Conservation (phyloP, 2,329 filamentous ascomycete genomes). For the Apiospora malaysiana region DNA sequence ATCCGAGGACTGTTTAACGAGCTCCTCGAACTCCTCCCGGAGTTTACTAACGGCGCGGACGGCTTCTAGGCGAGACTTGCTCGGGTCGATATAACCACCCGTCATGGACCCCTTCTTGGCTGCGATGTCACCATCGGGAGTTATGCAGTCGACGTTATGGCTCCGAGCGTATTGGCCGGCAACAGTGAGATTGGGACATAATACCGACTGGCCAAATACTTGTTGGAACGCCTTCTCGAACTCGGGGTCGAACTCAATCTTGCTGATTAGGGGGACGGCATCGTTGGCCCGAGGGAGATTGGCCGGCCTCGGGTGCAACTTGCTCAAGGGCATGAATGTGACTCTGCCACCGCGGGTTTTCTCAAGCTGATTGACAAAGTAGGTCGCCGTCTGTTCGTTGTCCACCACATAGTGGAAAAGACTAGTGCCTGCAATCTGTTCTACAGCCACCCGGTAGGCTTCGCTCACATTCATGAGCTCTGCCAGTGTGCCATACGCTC, state of each 20-base stretch:
- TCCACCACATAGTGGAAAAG: conserved; percentile 97
- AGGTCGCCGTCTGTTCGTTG: conserved; percentile 84
- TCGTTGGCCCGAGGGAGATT: conserved; percentile 88
- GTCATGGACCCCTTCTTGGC: conserved; percentile 96
- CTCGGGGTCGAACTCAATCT: conserved; percentile 76
- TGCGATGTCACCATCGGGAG: conserved; percentile 90
- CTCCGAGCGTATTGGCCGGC: conserved; percentile 91
- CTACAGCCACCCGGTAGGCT: conserved; percentile 84
- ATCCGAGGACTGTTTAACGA: conserved; percentile 67
- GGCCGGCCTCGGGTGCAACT: conserved; percentile 71
- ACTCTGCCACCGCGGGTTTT: conserved; percentile 82
- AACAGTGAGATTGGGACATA: conserved; percentile 87
- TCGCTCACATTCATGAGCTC: conserved; percentile 90
- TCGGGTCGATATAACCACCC: conserved; percentile 89
- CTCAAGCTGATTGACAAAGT: conserved; percentile 79
- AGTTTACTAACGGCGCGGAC: conserved; percentile 77
- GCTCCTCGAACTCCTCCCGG: conserved; percentile 74
- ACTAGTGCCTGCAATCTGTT: conserved; percentile 90
- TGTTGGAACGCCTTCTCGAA: conserved; percentile 91
- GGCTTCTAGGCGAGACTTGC: conserved; percentile 85
- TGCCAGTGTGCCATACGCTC: conserved; percentile 90
- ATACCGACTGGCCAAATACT: conserved; percentile 93
- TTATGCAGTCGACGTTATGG: conserved; percentile 91
- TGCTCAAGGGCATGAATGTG: conserved; percentile 92
- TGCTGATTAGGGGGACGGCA: conserved; percentile 84